Evolutionary conservation across 2,329 filamentous ascomycete genomes (phyloP), one percentile per base, ranked within the genome.

Genomic region (Massarina eburnea): DNA sequence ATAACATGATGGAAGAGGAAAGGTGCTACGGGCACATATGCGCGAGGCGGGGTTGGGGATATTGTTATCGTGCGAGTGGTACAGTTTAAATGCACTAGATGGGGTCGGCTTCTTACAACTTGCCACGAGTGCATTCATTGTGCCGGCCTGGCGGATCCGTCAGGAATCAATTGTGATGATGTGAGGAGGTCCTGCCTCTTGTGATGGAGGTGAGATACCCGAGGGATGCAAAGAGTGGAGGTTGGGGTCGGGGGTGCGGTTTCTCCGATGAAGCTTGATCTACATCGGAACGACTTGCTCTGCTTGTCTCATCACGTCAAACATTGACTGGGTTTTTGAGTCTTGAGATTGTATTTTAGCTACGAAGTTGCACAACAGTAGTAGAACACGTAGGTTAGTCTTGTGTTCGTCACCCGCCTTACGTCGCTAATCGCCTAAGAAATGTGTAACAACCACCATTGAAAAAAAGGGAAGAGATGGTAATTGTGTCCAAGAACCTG

Each of bases 91-190:
- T 26, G 50, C 41, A 45, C 40, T 39, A 26, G 41, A 22, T 35
- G 37, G 45, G 47, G 50, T 53, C 39, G 48, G 49, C 39, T 54
- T 58, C 61, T 63, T 64, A 65, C 61, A 62, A 43, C 56, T 55
- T 39, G 61, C 63, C 58, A 65, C 58, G 55, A 64, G 59, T 51
- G 49, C 54, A 43, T 59, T 48, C 59, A 63, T 58, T 20, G 36
- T 39, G 32, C 39, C 24, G 24, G 24, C 10, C 6, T 26, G 10
- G 24, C 10, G 10, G n/a, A n/a, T n/a, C n/a, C n/a, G n/a, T n/a
- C n/a, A n/a, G n/a, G n/a, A n/a, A n/a, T n/a, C n/a, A n/a, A n/a
- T n/a, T n/a, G n/a, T n/a, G n/a, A n/a, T n/a, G n/a, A n/a, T n/a
- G n/a, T n/a, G n/a, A n/a, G n/a, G n/a, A n/a, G n/a, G n/a, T n/a